Base-by-base conservation (phyloP, 2,329 filamentous ascomycete species). In the Fusarium gaditjirri region DNA sequence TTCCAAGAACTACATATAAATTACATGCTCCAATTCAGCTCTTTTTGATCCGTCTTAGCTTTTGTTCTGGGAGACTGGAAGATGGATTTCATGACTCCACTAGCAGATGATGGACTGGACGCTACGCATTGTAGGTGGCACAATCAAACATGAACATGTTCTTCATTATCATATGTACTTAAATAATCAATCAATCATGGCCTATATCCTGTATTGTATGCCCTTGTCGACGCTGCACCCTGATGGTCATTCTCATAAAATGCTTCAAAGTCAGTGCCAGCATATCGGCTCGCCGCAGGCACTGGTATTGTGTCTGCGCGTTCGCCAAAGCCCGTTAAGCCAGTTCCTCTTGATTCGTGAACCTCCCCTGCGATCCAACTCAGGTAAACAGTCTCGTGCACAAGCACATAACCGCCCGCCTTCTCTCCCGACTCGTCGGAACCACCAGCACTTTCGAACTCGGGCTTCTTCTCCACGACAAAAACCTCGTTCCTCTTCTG, bases 341-440 rank as follows among this genome's bases (percentile, higher is more conserved):
- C 70, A 10, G 71, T 57, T 17, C 66, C 61, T 31, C 69, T 65
- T 16, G 72, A 49, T 7, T 58, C 70, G 27, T 76, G 67, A 17
- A 76, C 76, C 54, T 81, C 80, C 21, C 65, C 76, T 1, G 77
- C 80, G 21, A 79, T 77, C 80, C 80, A 81, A 49, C 78, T 78
- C 19, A 81, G 61, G 54, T 80, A 82, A 0, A 82, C 80, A 10
- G 80, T 82, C 71, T 82, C 80, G n/a, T 81, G 80, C 12, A 81
- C 75, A 31, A 81, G 75, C 6, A 82, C 76, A 33, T 81, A 76
- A 1, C 80, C 80, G 12, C 64, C 65, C 2, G 64, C 67, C 36
- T 72, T 75, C 16, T 72, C 74, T 25, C 55, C 71, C 6, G 58
- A 56, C 12, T 62, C 49, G 6, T 65, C 65, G 16, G 54, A 50